phyloP scores from a whole-genome alignment of 768 basidiomycete species.

The Tephrocybe sp. region DNA sequence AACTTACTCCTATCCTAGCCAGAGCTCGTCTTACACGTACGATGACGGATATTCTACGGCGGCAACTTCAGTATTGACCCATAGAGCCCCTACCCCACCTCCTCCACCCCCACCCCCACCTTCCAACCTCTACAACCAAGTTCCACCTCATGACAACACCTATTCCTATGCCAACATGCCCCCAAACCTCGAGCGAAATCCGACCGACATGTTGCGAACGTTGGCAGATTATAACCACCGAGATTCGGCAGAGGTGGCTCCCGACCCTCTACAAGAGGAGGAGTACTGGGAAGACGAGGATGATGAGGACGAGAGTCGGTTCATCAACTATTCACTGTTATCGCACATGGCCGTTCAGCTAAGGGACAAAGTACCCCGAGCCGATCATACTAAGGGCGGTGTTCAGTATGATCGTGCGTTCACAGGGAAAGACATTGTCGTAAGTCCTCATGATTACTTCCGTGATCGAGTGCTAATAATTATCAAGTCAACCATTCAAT shows the following conservation, averaged over 20 bases:
- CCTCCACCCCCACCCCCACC: slow-evolving; percentile 1
- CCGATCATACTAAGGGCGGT: slow-evolving; percentile 87
- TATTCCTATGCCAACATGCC: slow-evolving; percentile 5
- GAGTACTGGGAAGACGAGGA: slow-evolving; percentile 61
- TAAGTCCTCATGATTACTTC: slow-evolving; percentile 35
- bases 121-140: slow-evolving; percentile 5
- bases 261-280: slow-evolving; percentile 23
- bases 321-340: slow-evolving; percentile 85
- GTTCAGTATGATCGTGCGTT: slow-evolving; percentile 89
- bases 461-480: background rate
- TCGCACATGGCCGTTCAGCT: slow-evolving; percentile 88
- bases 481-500: slow-evolving; percentile 78
- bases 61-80: slow-evolving; percentile 6
- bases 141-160: slow-evolving; percentile 5
- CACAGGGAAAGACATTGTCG: slow-evolving; percentile 92
- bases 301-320: slow-evolving; percentile 69
- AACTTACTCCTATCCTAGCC: slow-evolving; percentile 9
- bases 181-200: slow-evolving; percentile 26
- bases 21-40: slow-evolving; percentile 5
- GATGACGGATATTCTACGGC: slow-evolving; percentile 5
- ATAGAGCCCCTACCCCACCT: slow-evolving; percentile 1
- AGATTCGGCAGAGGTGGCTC: slow-evolving; percentile 5
- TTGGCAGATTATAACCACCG: slow-evolving; percentile 30
- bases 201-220: slow-evolving; percentile 34
- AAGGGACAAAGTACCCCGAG: slow-evolving; percentile 85